phyloP scores from a whole-genome alignment of 1,284 basidiomycete genomes.

The Megacollybia platyphylla region DNA sequence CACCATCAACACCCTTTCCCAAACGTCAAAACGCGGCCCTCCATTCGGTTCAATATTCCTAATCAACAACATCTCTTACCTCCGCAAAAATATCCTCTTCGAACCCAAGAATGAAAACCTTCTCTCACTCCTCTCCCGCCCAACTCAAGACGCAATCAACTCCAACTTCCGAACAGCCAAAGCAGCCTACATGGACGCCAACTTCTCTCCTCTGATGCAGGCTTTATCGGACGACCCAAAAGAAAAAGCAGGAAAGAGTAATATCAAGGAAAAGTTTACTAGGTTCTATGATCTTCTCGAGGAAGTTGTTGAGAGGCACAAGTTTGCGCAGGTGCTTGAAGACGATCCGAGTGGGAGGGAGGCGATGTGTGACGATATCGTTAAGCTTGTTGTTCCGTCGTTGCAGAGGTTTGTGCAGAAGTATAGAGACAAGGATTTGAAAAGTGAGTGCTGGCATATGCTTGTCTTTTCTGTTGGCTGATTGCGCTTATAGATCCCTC shows the following conservation, averaged over 20 bases:
- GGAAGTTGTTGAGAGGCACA: slow-evolving; percentile 63
- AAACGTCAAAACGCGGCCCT: slow-evolving; percentile 42
- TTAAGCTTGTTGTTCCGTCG: slow-evolving; percentile 62
- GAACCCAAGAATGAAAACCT: slow-evolving; percentile 32
- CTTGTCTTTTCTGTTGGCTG: background rate
- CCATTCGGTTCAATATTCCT: slow-evolving; percentile 64
- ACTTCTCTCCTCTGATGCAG: slow-evolving; percentile 66
- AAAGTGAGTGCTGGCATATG: slow-evolving; percentile 46
- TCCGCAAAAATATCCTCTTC: slow-evolving; percentile 44
- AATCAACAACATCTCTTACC: slow-evolving; percentile 64
- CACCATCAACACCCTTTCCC: slow-evolving; percentile 49
- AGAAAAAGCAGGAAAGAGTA: slow-evolving; percentile 43
- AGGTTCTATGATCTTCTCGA: slow-evolving; percentile 68
- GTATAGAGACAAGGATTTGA: slow-evolving; percentile 71
- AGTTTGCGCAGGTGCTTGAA: slow-evolving; percentile 51
- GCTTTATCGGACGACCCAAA: slow-evolving; percentile 55
- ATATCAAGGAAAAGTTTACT: slow-evolving; percentile 69
- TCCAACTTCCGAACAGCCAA: slow-evolving; percentile 66
- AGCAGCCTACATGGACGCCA: slow-evolving; percentile 70
- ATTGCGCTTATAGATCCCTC: slow-evolving; percentile 43
- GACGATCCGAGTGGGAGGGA: slow-evolving; percentile 50
- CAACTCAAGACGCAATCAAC: slow-evolving; percentile 46
- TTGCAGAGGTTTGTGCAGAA: slow-evolving; percentile 62
- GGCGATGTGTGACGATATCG: slow-evolving; percentile 54
- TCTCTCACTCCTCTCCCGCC: slow-evolving; percentile 39